phyloP scores from a whole-genome alignment of 2,329 filamentous ascomycete genomes.

The Diaporthe batatas region DNA sequence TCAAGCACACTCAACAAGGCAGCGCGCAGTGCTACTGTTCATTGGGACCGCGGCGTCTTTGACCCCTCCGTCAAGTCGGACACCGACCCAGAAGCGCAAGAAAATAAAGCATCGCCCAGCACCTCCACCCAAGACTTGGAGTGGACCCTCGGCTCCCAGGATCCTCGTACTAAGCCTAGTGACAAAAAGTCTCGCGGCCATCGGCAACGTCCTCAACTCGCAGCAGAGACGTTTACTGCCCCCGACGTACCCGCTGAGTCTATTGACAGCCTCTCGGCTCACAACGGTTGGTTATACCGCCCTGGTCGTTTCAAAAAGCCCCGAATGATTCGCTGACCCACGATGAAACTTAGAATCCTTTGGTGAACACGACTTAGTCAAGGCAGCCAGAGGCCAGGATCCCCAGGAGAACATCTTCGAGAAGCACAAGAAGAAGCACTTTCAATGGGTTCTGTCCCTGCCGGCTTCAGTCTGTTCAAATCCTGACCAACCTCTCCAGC shows the following conservation, averaged over 20 bases:
- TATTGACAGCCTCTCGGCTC: conserved; percentile 3
- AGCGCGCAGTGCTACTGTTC: conserved; percentile 38
- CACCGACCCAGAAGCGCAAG: conserved; percentile 20
- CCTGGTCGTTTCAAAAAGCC: not conserved
- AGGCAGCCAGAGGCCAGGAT: conserved; percentile 38
- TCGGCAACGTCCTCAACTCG: conserved; percentile 36
- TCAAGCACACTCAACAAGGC: conserved; percentile 7
- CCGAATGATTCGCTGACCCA: not conserved
- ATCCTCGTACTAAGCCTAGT: conserved; percentile 19
- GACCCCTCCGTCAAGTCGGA: conserved; percentile 29
- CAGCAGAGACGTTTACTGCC: conserved; percentile 40
- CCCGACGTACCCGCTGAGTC: conserved; percentile 24
- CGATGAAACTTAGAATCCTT: conserved; percentile 24
- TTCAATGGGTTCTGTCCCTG: conserved; percentile 63
- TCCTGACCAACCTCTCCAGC: conserved; percentile 17
- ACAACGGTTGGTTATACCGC: conserved; percentile 24
- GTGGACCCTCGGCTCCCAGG: conserved; percentile 7
- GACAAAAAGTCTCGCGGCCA: conserved; percentile 40
- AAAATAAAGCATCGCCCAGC: not conserved
- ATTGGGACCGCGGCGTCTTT: conserved; percentile 34
- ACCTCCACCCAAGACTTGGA: conserved; percentile 11
- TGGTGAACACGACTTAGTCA: conserved; percentile 39
- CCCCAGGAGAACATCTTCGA: conserved; percentile 52
- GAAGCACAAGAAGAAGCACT: conserved; percentile 63
- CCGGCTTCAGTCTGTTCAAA: conserved; percentile 46